These are phyloP conservation scores for Pseudocercospora crystallina DNA, from an alignment of 2,329 filamentous ascomycete species.

Conservation along the genomic window DNA sequence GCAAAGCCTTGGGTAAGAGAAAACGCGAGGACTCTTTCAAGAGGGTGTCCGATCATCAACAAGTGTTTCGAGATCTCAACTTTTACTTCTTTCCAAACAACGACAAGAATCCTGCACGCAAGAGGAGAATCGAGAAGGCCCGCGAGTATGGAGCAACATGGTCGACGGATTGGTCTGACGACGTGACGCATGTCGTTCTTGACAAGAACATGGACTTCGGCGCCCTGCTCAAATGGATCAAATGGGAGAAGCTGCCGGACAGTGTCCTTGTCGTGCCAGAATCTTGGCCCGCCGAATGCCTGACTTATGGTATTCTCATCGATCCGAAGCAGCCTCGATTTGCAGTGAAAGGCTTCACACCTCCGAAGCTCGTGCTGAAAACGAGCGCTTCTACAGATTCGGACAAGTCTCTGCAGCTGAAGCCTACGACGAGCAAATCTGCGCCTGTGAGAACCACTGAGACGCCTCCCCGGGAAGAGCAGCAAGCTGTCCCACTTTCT, in stretches of 20 bases:
- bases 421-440: constrained; percentile 44
- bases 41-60: constrained; percentile 27
- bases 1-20: constrained; percentile 26
- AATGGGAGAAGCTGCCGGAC: constrained; percentile 47
- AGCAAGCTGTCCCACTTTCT: constrained; percentile 23
- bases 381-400: constrained; percentile 20
- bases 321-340: constrained; percentile 62
- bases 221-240: constrained; percentile 61
- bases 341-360: constrained; percentile 40
- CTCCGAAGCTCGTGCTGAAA: background rate
- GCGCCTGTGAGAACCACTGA: constrained; percentile 38
- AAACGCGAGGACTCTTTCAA: constrained; percentile 28
- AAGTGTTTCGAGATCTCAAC: constrained; percentile 32
- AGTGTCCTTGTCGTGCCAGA: constrained; percentile 53
- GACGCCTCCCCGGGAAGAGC: constrained; percentile 41
- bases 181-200: constrained; percentile 76
- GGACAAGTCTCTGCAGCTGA: constrained; percentile 50
- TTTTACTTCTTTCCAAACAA: constrained; percentile 76
- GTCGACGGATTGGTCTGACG: constrained; percentile 55
- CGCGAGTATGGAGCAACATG: constrained; percentile 74
- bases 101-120: constrained; percentile 66
- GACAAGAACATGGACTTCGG: constrained; percentile 67
- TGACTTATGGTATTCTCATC: constrained; percentile 39
- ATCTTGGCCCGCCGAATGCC: constrained; percentile 46
- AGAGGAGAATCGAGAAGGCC: constrained; percentile 71